Percentiles rank a stretch among this genome's conserved stretches.
Conservation (phyloP, 257 asterid genomes). For the Lantana camara region DNA sequence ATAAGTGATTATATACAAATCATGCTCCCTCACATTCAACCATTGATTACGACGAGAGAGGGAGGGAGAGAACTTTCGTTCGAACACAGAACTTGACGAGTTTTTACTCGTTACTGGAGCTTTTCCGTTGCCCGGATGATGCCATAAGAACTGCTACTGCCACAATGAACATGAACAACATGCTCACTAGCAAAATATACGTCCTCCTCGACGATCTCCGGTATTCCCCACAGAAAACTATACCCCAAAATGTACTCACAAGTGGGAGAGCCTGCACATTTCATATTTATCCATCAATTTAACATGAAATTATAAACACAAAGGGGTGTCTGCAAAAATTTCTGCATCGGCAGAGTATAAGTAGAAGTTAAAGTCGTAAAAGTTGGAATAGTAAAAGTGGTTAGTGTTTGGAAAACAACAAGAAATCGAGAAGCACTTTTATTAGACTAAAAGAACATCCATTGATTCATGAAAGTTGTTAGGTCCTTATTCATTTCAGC, state of each 20-base stretch:
- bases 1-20: not conserved
- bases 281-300: not conserved
- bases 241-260: constrained; percentile 64
- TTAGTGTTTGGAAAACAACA: too few species aligned
- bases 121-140: constrained; percentile 48
- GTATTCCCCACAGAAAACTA: constrained; percentile 53
- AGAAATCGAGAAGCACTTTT: too few species aligned
- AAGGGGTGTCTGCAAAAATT: too few species aligned
- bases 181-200: constrained; percentile 41
- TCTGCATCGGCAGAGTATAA: too few species aligned
- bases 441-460: too few species aligned
- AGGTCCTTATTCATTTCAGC: too few species aligned
- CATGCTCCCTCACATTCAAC: too few species aligned
- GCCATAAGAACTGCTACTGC: constrained; percentile 56
- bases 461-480: too few species aligned
- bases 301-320: too few species aligned
- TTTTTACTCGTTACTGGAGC: not conserved
- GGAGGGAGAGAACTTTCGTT: not conserved
- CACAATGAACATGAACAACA: constrained; percentile 51
- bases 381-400: too few species aligned
- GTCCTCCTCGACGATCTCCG: constrained; percentile 48
- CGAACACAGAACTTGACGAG: not conserved
- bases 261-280: constrained; percentile 58
- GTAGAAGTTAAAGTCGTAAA: too few species aligned
- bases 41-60: too few species aligned